Percentiles rank a stretch among this genome's conserved stretches.
Conservation (phyloP, 176 grass and related monocot species). For the Raddia guianensis region DNA sequence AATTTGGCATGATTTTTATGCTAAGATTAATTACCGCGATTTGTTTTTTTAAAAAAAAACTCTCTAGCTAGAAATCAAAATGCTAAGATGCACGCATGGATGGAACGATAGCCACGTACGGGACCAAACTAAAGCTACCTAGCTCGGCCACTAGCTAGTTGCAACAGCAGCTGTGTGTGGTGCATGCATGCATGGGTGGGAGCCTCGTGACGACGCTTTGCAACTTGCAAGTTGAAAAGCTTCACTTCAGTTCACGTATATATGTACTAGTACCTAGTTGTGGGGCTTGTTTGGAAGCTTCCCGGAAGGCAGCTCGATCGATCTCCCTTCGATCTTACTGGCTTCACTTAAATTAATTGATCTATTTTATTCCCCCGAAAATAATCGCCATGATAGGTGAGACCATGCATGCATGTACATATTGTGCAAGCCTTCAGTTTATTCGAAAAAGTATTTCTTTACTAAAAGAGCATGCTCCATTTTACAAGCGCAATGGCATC, state of each 20-base stretch:
- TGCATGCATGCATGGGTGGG: background rate
- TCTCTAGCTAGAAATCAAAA: background rate
- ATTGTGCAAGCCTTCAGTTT: no score
- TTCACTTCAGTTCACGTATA: background rate
- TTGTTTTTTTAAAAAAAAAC: background rate
- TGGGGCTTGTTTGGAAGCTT: slow-evolving; percentile 31
- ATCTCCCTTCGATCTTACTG: no score
- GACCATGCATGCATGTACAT: no score
- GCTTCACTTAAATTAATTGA: no score
- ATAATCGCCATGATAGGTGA: no score
- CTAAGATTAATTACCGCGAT: background rate
- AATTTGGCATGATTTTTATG: background rate
- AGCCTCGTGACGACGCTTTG: background rate
- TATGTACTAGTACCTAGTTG: background rate
- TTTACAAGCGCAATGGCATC: no score
- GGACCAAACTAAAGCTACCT: slow-evolving; percentile 32
- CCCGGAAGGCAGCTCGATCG: slow-evolving; percentile 18
- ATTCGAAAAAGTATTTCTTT: no score
- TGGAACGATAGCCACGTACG: background rate
- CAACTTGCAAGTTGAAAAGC: slow-evolving; percentile 13
- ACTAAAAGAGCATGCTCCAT: no score
- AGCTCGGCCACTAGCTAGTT: background rate
- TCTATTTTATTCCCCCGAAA: no score
- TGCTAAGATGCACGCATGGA: background rate
- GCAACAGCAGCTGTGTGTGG: background rate